Evolutionary conservation across 1,284 basidiomycete genomes (phyloP).

Genomic region (Blastosporella zonata): DNA sequence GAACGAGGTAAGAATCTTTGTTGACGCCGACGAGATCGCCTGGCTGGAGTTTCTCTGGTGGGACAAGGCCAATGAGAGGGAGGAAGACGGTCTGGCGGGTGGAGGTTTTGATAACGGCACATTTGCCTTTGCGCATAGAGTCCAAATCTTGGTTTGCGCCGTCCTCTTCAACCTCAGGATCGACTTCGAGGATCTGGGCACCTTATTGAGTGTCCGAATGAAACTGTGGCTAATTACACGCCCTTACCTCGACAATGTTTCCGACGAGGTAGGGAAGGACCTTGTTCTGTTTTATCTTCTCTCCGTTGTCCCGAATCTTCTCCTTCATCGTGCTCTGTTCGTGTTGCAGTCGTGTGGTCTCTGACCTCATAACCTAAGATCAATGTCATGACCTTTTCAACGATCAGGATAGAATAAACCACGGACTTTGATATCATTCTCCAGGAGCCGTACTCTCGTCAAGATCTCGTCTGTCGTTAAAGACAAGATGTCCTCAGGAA

Average conservation of each 20-base stretch:
- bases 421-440: slow-evolving; percentile 89
- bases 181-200: slow-evolving; percentile 87
- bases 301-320: slow-evolving; percentile 96
- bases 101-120: slow-evolving; percentile 98
- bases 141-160: slow-evolving; percentile 94
- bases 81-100: slow-evolving; percentile 98
- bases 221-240: background rate
- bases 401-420: background rate
- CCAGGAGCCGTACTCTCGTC: slow-evolving; percentile 86
- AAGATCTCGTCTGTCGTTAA: slow-evolving; percentile 80
- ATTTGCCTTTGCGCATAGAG: slow-evolving; percentile 94
- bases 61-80: slow-evolving; percentile 95
- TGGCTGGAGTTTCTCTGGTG: slow-evolving; percentile 85
- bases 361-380: slow-evolving; percentile 87
- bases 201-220: slow-evolving; percentile 12
- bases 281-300: slow-evolving; percentile 99
- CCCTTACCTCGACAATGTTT: slow-evolving; percentile 89
- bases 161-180: slow-evolving; percentile 90
- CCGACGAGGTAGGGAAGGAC: slow-evolving; percentile 97
- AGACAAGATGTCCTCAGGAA: slow-evolving; percentile 76
- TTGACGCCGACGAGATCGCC: slow-evolving; percentile 98
- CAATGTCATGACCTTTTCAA: background rate
- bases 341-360: slow-evolving; percentile 88
- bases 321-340: slow-evolving; percentile 96
- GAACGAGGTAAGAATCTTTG: slow-evolving; percentile 98